Percentiles rank a stretch among this genome's conserved stretches.
phyloP scores from a whole-genome alignment of 2,329 filamentous ascomycete species.

The Colletotrichum euphorbiae region DNA sequence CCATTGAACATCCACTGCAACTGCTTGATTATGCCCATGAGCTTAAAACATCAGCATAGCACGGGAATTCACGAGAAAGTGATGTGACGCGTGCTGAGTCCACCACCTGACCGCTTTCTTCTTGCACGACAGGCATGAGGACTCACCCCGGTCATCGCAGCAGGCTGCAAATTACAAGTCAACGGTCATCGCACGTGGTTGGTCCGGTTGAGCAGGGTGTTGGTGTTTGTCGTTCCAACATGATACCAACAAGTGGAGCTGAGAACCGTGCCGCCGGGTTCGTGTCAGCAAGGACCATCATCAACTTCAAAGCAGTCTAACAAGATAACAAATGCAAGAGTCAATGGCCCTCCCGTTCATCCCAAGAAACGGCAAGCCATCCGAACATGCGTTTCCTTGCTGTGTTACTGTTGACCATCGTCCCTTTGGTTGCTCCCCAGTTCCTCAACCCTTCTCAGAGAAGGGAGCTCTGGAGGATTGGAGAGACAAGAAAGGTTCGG shows the following conservation, averaged over 20 bases:
- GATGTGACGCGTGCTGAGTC: background rate
- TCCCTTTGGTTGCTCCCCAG: conserved; percentile 4
- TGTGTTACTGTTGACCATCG: conserved; percentile 2
- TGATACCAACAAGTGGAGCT: background rate
- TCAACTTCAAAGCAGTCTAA: background rate
- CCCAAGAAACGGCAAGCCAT: background rate
- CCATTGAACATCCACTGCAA: background rate
- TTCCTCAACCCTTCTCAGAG: conserved; percentile 13
- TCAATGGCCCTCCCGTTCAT: background rate
- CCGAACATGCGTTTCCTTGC: background rate
- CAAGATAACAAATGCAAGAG: background rate
- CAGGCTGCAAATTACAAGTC: background rate
- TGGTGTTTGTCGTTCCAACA: background rate
- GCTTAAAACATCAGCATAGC: background rate
- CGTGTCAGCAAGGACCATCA: background rate
- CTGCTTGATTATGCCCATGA: background rate
- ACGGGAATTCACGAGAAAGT: background rate
- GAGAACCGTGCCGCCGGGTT: conserved; percentile 5
- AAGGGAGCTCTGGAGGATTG: conserved; percentile 7
- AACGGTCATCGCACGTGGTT: background rate
- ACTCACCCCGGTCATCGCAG: background rate
- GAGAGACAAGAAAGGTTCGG: conserved; percentile 40
- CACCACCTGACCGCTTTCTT: background rate
- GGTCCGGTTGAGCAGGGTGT: background rate
- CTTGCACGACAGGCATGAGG: background rate